Percentiles rank a stretch among this genome's conserved stretches.
These are phyloP conservation scores for Trichoderma breve DNA, from an alignment of 2,329 filamentous ascomycete genomes.

Conservation along the genomic window DNA sequence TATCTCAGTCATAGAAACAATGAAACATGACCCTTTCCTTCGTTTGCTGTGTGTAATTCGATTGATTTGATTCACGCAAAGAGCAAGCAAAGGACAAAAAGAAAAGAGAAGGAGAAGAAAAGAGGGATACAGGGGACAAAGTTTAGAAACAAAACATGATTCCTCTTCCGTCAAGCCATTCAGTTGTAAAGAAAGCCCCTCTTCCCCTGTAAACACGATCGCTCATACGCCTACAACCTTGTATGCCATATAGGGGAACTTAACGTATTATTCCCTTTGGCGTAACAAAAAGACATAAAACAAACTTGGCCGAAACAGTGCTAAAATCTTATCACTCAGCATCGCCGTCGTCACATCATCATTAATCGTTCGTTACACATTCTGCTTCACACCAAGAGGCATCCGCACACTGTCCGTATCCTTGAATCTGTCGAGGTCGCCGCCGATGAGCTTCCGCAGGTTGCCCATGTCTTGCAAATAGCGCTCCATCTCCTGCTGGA, in stretches of 20 bases:
- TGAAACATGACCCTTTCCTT: background rate
- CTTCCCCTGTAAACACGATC: background rate
- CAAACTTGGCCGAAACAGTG: background rate
- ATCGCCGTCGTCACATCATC: background rate
- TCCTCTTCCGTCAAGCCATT: background rate
- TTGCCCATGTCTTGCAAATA: constrained; percentile 84
- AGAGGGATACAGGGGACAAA: background rate
- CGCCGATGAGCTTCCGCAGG: constrained; percentile 57
- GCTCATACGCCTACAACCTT: background rate
- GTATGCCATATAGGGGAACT: background rate
- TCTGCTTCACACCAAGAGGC: constrained; percentile 47
- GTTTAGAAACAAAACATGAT: background rate
- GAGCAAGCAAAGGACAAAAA: background rate
- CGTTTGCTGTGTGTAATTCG: background rate
- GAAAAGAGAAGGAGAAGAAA: background rate
- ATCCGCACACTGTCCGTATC: constrained; percentile 60
- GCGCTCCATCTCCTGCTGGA: constrained; percentile 82
- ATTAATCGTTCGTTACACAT: constrained; percentile 31
- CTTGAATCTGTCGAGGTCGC: constrained; percentile 68
- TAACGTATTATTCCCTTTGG: background rate
- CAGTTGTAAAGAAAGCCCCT: background rate
- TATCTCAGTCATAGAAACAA: background rate
- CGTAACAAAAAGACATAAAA: background rate
- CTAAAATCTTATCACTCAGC: background rate
- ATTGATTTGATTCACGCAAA: background rate